Evolutionary conservation across 192 early-diverging fungal genomes (phyloP), one percentile per base, ranked within the genome.

Genomic region (Backusella tarrabulga): DNA sequence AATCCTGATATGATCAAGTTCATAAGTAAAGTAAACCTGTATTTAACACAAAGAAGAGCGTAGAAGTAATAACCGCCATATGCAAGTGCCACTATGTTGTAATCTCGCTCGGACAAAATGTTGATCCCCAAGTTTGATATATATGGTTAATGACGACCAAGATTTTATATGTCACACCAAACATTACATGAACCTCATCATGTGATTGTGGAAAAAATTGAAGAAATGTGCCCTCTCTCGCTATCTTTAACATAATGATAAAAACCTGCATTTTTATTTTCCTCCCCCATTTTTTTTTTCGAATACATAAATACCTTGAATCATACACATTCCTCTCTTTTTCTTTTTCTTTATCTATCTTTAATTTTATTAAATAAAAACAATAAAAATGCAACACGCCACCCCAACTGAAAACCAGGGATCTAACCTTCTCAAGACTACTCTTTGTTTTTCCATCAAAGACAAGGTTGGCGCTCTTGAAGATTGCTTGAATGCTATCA

Each of bases 391-490:
- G 56, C 56, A 63, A 26, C 21, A 63, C 56, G 9, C 56, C 14
- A 29, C 21, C 12, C 56, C 23, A 29, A n/a, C 12, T 29, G 56
- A 63, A 63, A 29, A 23, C 26, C 56, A 63, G 14, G 26, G 11
- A 29, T 63, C 56, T 63, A 21, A 79, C 11, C 8, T 54, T 12
- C 67, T 71, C 46, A 79, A 74, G 34, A 79, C 73, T 44, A 79
- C 78, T n/a, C 60, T 79, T 14, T 79, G 73, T 76, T 95, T 98
- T 80, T 91, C 93, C 34, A 92, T 98, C 74, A 80, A 83, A 23
- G 97, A 98, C 80, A 82, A 88, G 80, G 91, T 97, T 5, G 97
- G 97, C 6, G 91, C 91, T 14, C 87, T 99, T 14, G 94, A 97
- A 75, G 89, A 92, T 76, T 92, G 94, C 63, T 90, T 99, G 23